Evolutionary conservation across 1,284 basidiomycete species (phyloP).

Genomic region (Cryptococcus sp.): DNA sequence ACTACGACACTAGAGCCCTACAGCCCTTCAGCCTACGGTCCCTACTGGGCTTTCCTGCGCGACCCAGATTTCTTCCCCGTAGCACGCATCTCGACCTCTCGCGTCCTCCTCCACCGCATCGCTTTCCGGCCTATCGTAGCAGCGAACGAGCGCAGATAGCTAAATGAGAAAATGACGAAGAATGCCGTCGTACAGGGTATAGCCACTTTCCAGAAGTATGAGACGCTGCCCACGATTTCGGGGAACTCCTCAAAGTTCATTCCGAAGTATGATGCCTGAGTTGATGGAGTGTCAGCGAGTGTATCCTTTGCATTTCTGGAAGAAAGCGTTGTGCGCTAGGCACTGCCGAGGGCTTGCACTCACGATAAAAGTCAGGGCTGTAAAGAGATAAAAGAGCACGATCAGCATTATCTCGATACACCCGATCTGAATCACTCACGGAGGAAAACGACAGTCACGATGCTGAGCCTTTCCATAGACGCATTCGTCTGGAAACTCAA

Average conservation of each 20-base stretch:
- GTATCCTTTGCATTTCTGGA: background rate
- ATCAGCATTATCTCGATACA: background rate
- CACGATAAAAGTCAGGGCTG: constrained; percentile 37
- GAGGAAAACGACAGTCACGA: constrained; percentile 54
- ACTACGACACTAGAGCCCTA: no score
- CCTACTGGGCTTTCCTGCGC: no score
- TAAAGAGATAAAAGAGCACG: background rate
- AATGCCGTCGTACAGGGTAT: constrained; percentile 46
- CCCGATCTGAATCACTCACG: constrained; percentile 36
- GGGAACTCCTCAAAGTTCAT: constrained; percentile 49
- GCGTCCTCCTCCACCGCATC: constrained; percentile 30
- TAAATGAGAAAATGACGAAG: constrained; percentile 50
- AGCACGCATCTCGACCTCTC: constrained; percentile 15
- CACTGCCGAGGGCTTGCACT: constrained; percentile 11
- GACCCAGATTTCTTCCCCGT: background rate
- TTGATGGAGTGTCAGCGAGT: constrained; percentile 1
- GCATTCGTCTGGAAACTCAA: constrained; percentile 52
- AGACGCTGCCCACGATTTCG: constrained; percentile 37
- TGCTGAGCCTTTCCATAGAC: constrained; percentile 52
- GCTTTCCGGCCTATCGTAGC: constrained; percentile 35
- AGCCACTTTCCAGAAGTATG: constrained; percentile 53
- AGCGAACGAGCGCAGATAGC: constrained; percentile 39
- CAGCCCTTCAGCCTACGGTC: no score
- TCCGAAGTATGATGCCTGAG: constrained; percentile 39
- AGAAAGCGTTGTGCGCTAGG: background rate